Evolutionary conservation across 495 filamentous ascomycete species (phyloP).

Genomic region (Neurospora sp.): DNA sequence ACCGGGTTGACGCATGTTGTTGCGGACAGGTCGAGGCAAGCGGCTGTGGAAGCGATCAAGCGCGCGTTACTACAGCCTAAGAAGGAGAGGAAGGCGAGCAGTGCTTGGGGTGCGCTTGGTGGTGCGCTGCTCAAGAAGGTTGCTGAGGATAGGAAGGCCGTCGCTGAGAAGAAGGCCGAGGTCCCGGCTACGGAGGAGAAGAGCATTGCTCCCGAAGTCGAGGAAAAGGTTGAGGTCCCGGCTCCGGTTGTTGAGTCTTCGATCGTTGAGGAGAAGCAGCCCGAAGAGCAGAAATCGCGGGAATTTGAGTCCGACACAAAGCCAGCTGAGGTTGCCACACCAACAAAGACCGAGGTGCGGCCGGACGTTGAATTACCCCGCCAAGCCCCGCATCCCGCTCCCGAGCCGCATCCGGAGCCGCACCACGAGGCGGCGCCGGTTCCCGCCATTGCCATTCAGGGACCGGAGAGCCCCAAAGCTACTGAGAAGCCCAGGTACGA

Average conservation of each 20-base stretch:
- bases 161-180: neutral
- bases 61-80: neutral
- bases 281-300: slow-evolving; percentile 15
- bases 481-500: neutral
- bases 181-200: neutral
- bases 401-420: neutral
- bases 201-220: neutral
- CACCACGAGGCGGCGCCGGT: neutral
- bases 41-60: slow-evolving; percentile 1
- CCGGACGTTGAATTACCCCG: neutral
- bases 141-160: neutral
- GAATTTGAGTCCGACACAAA: slow-evolving; percentile 1
- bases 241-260: slow-evolving; percentile 4
- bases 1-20: neutral
- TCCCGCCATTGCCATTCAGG: neutral
- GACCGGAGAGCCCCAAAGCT: neutral
- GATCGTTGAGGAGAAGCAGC: slow-evolving; percentile 10
- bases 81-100: neutral
- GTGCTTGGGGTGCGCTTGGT: neutral
- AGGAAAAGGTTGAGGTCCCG: neutral
- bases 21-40: slow-evolving; percentile 6
- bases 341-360: neutral
- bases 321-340: slow-evolving; percentile 5
- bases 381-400: neutral
- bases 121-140: neutral